Evolutionary conservation across 805 yeast species (phyloP).

Genomic region (Kuraishia floccosa): DNA sequence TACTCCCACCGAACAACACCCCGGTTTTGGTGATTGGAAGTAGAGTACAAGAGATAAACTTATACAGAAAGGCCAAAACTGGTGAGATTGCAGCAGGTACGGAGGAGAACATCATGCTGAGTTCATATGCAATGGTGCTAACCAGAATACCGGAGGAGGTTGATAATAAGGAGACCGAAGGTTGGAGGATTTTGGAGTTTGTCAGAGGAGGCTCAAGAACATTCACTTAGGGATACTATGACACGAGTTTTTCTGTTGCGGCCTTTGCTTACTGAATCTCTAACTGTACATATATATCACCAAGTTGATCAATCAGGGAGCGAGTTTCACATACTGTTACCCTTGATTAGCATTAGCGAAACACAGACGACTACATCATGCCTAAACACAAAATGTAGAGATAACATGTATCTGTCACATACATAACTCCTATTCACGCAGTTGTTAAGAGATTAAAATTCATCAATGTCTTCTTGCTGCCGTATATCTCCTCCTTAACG

Average conservation of each 20-base stretch:
- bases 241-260: conserved; percentile 2
- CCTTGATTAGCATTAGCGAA: too few species aligned
- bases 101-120: conserved; percentile 83
- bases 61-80: conserved; percentile 81
- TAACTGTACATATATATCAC: not conserved
- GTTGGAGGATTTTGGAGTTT: conserved; percentile 93
- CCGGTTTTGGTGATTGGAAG: conserved; percentile 93
- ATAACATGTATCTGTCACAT: too few species aligned
- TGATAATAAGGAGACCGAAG: conserved; percentile 84
- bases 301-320: too few species aligned
- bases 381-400: too few species aligned
- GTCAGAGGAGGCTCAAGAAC: conserved; percentile 89
- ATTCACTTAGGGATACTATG: conserved; percentile 35
- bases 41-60: conserved; percentile 91
- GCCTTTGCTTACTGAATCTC: too few species aligned
- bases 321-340: too few species aligned
- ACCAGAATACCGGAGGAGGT: conserved; percentile 90
- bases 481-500: too few species aligned
- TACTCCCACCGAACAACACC: conserved; percentile 78
- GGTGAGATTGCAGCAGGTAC: conserved; percentile 95
- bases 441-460: too few species aligned
- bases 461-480: too few species aligned
- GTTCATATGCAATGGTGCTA: conserved; percentile 93
- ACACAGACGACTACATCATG: too few species aligned
- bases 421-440: too few species aligned